Percentiles rank a stretch among this genome's conserved stretches.
phyloP scores from a whole-genome alignment of 371 early-diverging fungal species.

The Apophysomyces variabilis region DNA sequence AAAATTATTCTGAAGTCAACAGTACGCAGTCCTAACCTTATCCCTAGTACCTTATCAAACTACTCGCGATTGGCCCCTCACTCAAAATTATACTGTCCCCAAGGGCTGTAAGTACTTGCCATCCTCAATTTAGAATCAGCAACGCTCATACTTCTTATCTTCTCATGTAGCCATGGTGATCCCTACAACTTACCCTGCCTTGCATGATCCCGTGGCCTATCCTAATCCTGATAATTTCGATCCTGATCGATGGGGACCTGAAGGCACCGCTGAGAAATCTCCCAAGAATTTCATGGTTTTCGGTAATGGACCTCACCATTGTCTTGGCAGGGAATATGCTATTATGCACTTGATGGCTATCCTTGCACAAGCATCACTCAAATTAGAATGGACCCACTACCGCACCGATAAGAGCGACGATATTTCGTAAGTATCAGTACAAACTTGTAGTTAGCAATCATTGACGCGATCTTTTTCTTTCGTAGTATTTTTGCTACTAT shows the following conservation, averaged over 20 bases:
- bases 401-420: constrained; percentile 51
- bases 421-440: constrained; percentile 37
- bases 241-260: constrained; percentile 48
- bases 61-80: constrained; percentile 48
- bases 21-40: not conserved
- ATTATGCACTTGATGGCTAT: constrained; percentile 46
- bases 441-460: not conserved
- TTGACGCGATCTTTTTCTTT: not conserved
- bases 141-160: not conserved
- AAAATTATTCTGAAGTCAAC: not conserved
- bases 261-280: constrained; percentile 36
- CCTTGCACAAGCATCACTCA: constrained; percentile 43
- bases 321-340: constrained; percentile 52
- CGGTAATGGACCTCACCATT: constrained; percentile 49
- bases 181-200: constrained; percentile 50
- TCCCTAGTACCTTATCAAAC: constrained; percentile 51
- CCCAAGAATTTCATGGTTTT: constrained; percentile 55
- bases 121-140: not conserved
- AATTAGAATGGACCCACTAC: constrained; percentile 45
- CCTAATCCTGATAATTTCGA: constrained; percentile 47
- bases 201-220: constrained; percentile 47
- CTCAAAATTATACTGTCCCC: constrained; percentile 48
- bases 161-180: constrained; percentile 42
- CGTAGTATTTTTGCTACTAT: constrained; percentile 55
- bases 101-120: constrained; percentile 34